Evolutionary conservation across 2,329 filamentous ascomycete genomes (phyloP), one percentile per base, ranked within the genome.

Genomic region (Pseudogymnoascus pannorum): DNA sequence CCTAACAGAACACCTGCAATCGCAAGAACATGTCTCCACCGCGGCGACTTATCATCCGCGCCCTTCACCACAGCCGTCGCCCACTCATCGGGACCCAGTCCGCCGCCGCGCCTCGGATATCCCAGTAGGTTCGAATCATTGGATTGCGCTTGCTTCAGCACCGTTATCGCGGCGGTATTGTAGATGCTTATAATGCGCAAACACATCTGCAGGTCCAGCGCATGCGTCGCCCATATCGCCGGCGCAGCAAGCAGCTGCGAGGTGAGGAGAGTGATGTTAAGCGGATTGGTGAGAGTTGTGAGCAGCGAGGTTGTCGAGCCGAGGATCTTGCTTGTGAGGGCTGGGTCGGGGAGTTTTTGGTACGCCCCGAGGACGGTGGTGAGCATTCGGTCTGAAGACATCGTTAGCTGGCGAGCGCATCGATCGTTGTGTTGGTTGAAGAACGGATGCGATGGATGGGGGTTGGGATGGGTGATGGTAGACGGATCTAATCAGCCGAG

Each of bases 1-100:
- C 85, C 86, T 73, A 63, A 75, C 36, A 88, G 75, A 60, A 89
- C 71, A 35, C 87, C 87, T 0, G 81, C 83, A 2, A 90, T 78
- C 0, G 87, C 75, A 11, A 89, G 74, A 20, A 85, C 67, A 75
- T 90, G 87, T 68, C 86, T 82, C 86, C 87, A 89, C 72, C 86
- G 76, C 84, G 72, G 84, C 67, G 85, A 82, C 81, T 84, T 87
- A 8, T 75, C 73, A 66, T 76, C 74, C 5, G 73, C 68, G 8
- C 74, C 74, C 59, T 71, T 72, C 9, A 75, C 64, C n/a, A 75
- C 71, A 38, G 74, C 72, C 62, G 67, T 72, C 20, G 73, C 69
- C 74, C 74, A 76, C 57, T 75, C 73, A 66, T 74, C 73, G 4
- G 62, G 70, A 82, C 74, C n/a, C 79, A 82, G 73, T 78, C 87